Conservation (phyloP, 2,329 filamentous ascomycete genomes). For the Myriosclerotinia duriaeana region DNA sequence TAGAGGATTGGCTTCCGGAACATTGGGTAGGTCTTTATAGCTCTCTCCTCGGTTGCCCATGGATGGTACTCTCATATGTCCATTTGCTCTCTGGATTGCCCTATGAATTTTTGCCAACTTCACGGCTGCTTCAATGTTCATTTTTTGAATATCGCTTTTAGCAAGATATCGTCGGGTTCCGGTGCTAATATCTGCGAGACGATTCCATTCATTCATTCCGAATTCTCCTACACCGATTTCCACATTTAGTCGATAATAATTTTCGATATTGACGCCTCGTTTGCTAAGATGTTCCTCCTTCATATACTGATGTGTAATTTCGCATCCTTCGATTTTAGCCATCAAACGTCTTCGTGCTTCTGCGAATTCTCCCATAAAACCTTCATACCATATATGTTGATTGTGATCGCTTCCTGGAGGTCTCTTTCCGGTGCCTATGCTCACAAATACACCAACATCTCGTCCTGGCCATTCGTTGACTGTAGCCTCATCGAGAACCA, state of each 20-base stretch:
- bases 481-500: slow-evolving; percentile 83
- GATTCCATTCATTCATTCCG: slow-evolving; percentile 97
- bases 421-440: slow-evolving; percentile 89
- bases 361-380: slow-evolving; percentile 87
- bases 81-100: slow-evolving; percentile 53
- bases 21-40: slow-evolving; percentile 32
- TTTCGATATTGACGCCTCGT: slow-evolving; percentile 78
- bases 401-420: slow-evolving; percentile 67
- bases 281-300: slow-evolving; percentile 72
- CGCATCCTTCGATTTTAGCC: slow-evolving; percentile 91
- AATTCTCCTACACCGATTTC: slow-evolving; percentile 96
- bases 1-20: slow-evolving; percentile 43
- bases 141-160: slow-evolving; percentile 69
- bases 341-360: slow-evolving; percentile 85
- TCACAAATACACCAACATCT: slow-evolving; percentile 88
- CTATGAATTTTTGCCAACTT: slow-evolving; percentile 83
- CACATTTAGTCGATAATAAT: slow-evolving; percentile 96
- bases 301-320: slow-evolving; percentile 87
- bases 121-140: slow-evolving; percentile 72
- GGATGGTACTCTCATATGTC: slow-evolving; percentile 15
- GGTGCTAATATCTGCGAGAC: slow-evolving; percentile 92
- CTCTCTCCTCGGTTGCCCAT: slow-evolving; percentile 16
- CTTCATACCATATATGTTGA: slow-evolving; percentile 86
- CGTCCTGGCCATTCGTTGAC: slow-evolving; percentile 94
- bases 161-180: slow-evolving; percentile 81